Conservation (phyloP, 169 alveolate species). For the Amoebophrya sp. region DNA sequence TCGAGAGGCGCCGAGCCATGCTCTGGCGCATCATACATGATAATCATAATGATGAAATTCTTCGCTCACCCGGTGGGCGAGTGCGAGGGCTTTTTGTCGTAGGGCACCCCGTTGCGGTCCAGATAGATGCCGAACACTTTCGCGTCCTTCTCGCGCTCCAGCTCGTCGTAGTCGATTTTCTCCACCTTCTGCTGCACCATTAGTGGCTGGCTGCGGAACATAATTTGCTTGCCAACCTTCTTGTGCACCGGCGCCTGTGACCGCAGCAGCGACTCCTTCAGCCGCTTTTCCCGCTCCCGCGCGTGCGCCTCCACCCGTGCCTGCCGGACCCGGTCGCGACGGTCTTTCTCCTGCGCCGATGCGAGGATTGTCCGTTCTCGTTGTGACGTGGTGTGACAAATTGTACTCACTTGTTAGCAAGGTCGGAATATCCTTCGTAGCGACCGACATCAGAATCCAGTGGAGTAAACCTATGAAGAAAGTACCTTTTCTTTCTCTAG, state of each 20-base stretch:
- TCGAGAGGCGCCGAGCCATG: no score
- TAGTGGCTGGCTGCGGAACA: slow-evolving; percentile 25
- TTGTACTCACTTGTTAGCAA: no score
- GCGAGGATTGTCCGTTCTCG: no score
- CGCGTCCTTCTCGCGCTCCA: neutral
- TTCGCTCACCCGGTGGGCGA: no score
- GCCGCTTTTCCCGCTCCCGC: neutral
- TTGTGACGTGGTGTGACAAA: no score
- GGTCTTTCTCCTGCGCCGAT: neutral
- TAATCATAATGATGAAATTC: no score
- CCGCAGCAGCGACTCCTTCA: slow-evolving; percentile 21
- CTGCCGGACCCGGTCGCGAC: neutral
- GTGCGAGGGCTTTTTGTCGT: neutral
- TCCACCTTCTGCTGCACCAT: neutral
- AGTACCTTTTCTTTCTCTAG: neutral
- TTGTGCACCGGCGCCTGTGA: slow-evolving; percentile 31
- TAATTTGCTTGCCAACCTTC: slow-evolving; percentile 29
- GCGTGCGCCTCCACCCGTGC: neutral
- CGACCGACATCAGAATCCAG: neutral
- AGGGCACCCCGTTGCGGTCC: neutral
- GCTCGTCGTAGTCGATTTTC: neutral
- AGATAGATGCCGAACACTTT: neutral
- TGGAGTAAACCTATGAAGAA: neutral
- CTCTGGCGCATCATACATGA: no score
- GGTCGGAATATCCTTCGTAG: no score